These are phyloP conservation scores for Salvia miltiorrhiza DNA, from an alignment of 257 asterid species.

Conservation along the genomic window DNA sequence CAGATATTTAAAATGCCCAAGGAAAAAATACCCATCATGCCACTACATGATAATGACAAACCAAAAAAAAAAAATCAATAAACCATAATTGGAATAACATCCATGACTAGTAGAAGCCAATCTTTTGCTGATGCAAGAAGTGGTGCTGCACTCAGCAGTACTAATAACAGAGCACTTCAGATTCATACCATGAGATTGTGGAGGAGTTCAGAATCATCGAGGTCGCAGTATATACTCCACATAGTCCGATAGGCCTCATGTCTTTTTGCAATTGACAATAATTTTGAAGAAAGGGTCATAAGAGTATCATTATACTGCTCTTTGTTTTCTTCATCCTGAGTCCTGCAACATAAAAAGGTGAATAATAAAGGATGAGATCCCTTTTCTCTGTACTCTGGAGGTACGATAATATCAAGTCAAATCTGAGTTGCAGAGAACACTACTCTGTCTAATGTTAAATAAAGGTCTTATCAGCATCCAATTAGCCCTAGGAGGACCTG, in stretches of 20 bases:
- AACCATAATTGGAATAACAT: neutral
- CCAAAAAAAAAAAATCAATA: neutral
- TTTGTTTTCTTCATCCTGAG: slow-evolving; percentile 36
- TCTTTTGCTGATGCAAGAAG: slow-evolving; percentile 1
- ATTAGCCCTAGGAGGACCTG: slow-evolving; percentile 12
- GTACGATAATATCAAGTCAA: slow-evolving; percentile 1
- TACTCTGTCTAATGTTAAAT: neutral
- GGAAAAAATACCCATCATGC: neutral
- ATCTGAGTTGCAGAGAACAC: neutral
- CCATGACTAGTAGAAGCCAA: neutral
- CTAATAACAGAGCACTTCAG: slow-evolving; percentile 2
- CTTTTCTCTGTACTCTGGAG: neutral
- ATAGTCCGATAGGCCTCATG: slow-evolving; percentile 82
- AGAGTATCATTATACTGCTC: slow-evolving; percentile 49
- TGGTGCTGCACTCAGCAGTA: neutral
- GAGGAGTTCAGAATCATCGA: slow-evolving; percentile 76
- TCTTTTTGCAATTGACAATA: slow-evolving; percentile 73
- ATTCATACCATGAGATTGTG: slow-evolving; percentile 72
- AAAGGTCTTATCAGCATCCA: neutral
- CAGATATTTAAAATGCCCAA: neutral
- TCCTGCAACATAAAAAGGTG: slow-evolving; percentile 46
- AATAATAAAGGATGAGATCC: slow-evolving; percentile 16
- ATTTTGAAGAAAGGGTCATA: slow-evolving; percentile 56
- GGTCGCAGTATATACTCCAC: slow-evolving; percentile 79
- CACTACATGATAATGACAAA: slow-evolving; percentile 7